Evolutionary conservation across 768 basidiomycete species (phyloP), one percentile per base, ranked within the genome.

Genomic region (Tremella yokohamensis): DNA sequence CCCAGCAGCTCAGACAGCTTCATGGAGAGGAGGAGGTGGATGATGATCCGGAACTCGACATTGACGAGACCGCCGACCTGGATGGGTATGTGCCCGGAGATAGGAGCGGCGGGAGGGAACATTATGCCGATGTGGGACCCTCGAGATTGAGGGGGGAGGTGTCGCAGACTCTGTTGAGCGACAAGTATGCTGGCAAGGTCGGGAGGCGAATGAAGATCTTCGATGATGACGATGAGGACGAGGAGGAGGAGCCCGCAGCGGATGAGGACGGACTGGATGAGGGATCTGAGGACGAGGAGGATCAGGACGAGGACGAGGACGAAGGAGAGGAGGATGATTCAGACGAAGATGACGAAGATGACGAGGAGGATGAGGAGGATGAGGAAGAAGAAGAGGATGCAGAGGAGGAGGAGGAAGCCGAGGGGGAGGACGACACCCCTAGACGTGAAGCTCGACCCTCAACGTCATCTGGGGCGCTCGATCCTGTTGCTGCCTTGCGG

Each of bases 41-140:
- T 18, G 82, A 84, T 12, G 87, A 53, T 15, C 49, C 44, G 15
- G 57, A 34, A 34, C 4, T 45, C 42, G 42, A 45, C 15, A 22
- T 45, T 8, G 42, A 45, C 42, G 42, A 45, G 42, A 45, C 42
- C 6, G 42, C 42, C 42, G 42, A 45, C 22, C 15, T 45, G 22
- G 42, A 45, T 26, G 47, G 20, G 24, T 47, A 34, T 20, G 62
- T 61, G 44, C 29, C 29, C 29, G 72, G 81, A 42, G 61, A 75
- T 38, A 74, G 66, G 39, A 79, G 79, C 18, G 74, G 77, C 13
- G 81, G 78, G 0, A 81, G 86, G 66, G 85, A 86, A 65, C 91
- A 94, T 76, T 96, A 94, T 75, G 70, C 90, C 42, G 84, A 88
- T 66, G 88, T 93, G 39, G 89, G 88, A 88, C 84, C 84, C 9